Evolutionary conservation across 495 filamentous ascomycete genomes (phyloP), one percentile per base, ranked within the genome.

Genomic region (Evernia prunastri): DNA sequence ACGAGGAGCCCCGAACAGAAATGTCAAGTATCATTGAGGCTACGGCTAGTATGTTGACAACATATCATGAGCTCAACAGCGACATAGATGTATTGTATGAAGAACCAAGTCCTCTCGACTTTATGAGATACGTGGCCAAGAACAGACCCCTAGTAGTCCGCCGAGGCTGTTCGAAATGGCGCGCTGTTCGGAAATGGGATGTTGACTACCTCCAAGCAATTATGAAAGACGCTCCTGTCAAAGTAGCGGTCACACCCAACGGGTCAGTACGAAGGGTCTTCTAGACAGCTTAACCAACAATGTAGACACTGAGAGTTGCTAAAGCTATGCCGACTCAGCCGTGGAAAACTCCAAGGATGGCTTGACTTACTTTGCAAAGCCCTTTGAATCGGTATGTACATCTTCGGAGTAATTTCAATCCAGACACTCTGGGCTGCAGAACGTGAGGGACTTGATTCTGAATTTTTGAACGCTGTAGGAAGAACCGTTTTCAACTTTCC

Each of bases 91-190:
- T 83, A 57, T 75, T 89, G 6, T 42, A 75, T n/a, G 77, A 82
- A 37, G 78, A 82, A 43, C 89, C 89, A 3, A 87, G 82, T 40
- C 79, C 89, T 0, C 78, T 91, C 11, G 85, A 90, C 69, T 91
- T 91, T 71, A 84, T 89, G 81, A 79, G 85, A 64, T 85, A 82
- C 72, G 87, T 89, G 20, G 76, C 83, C 37, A 76, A 70, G 23
- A 91, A 91, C 66, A 79, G 81, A 1, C 89, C 89, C 10, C 90
- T 91, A 61, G 81, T 91, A 3, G 79, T 90, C 42, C 78, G 84
- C 42, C 74, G 78, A 5, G 86, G 78, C 11, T 85, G 83, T 0
- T 59, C 60, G 12, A 65, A 77, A 61, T 92, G 87, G 88, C 65
- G 72, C 8, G 87, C 89, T 3, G 68, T 75, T 5, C 67, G 70